phyloP scores from a whole-genome alignment of 2,329 filamentous ascomycete species.

The Pseudocercospora eumusae region DNA sequence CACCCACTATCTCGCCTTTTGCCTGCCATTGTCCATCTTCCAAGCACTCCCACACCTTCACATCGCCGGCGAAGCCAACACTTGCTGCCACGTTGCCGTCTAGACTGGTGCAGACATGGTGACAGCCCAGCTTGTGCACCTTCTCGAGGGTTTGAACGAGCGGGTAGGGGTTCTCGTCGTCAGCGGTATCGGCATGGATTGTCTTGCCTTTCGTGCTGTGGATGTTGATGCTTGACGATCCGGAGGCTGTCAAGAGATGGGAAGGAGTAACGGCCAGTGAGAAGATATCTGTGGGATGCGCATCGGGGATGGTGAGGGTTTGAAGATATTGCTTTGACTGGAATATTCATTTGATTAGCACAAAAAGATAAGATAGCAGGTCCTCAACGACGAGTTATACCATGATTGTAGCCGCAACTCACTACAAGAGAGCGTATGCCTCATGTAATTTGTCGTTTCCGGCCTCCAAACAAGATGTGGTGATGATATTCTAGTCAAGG shows the following conservation, averaged over 20 bases:
- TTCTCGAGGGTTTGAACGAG: conserved; percentile 75
- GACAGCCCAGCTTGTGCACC: conserved; percentile 85
- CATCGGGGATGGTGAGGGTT: conserved; percentile 81
- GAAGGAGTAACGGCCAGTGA: conserved; percentile 42
- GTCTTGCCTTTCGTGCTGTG: conserved; percentile 63
- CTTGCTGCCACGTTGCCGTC: conserved; percentile 75
- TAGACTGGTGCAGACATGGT: conserved; percentile 75
- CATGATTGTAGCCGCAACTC: background rate
- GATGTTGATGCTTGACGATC: conserved; percentile 77
- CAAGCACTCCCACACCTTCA: conserved; percentile 75
- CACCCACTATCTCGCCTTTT: conserved; percentile 40
- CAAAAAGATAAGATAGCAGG: too few relatives aligned
- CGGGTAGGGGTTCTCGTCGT: conserved; percentile 60
- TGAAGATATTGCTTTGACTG: conserved; percentile 99
- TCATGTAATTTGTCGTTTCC: too few relatives aligned
- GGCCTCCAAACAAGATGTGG: too few relatives aligned
- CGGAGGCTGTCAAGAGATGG: conserved; percentile 76
- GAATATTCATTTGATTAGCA: background rate
- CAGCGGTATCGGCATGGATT: conserved; percentile 47
- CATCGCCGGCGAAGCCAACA: conserved; percentile 84
- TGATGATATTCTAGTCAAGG: too few relatives aligned
- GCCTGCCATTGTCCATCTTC: conserved; percentile 52
- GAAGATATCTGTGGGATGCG: conserved; percentile 41
- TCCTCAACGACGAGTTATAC: background rate
- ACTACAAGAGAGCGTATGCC: background rate